Conservation (phyloP, 1,139 yeast species). For the Pichia sp. region DNA sequence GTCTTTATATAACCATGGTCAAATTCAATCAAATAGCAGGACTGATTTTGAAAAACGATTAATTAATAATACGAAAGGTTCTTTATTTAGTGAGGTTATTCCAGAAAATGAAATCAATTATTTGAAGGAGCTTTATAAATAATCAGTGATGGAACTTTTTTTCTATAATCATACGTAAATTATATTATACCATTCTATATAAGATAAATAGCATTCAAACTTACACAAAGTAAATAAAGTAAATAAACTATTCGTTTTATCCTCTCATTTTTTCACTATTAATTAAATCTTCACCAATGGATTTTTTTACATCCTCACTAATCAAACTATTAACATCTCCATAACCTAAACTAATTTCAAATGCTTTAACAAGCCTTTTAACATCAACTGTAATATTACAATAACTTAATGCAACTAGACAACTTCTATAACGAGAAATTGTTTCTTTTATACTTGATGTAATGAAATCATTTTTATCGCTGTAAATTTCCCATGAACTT, state of each 20-base stretch:
- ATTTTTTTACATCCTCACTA: conserved; percentile 67
- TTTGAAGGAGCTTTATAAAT: conserved; percentile 36
- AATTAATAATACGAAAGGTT: conserved; percentile 33
- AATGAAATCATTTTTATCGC: conserved; percentile 79
- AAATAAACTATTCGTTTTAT: conserved; percentile 1
- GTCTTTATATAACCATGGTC: conserved; percentile 44
- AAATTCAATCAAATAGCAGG: conserved; percentile 33
- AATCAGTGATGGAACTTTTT: too few species aligned
- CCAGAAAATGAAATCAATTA: conserved; percentile 40
- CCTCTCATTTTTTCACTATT: conserved; percentile 73
- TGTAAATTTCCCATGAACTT: conserved; percentile 91
- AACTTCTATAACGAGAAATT: conserved; percentile 80
- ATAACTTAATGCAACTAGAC: conserved; percentile 69
- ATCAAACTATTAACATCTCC: conserved; percentile 68
- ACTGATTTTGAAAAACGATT: conserved; percentile 38
- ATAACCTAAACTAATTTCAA: conserved; percentile 83
- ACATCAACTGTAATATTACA: conserved; percentile 87
- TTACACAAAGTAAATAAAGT: too few species aligned
- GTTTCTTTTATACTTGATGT: conserved; percentile 57
- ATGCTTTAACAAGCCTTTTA: conserved; percentile 69
- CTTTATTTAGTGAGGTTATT: conserved; percentile 46
- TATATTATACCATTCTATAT: too few species aligned
- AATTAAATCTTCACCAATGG: conserved; percentile 69
- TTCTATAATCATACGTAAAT: neutral
- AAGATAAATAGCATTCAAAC: too few species aligned